Base-by-base conservation (phyloP, 352 stramenopile species). In the Hyaloperonospora arabidopsidis region DNA sequence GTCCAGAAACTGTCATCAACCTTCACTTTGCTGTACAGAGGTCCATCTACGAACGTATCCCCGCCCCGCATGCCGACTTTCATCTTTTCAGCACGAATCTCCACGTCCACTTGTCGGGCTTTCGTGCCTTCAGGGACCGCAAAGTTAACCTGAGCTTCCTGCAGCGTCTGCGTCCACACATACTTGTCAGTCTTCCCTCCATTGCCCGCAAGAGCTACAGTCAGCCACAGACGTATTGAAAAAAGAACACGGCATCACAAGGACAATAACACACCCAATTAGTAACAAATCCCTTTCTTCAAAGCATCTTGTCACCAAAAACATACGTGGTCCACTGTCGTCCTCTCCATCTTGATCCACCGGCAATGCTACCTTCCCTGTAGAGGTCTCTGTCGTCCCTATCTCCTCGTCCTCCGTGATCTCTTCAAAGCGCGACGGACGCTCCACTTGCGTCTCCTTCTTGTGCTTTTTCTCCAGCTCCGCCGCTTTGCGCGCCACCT, bases 1-100 rank as follows among this genome's bases (percentile, higher is more conserved):
- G 96, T 99, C 97, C 97, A 99, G 65, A 98, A 98, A 63, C 89
- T 98, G 72, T 99, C 97, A 59, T 99, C 97, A 43, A 98, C 82
- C 56, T 98, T 97, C 23, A 99, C 86, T 34, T 87, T 74, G 55
- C 98, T 97, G 70, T 92, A 87, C 5, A 99, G 73, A 14, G 71
- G 36, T n/a, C 89, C 97, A 66, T 99, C 76, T 18, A 97, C 75
- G 32, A 97, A 76, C 17, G 71, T 68, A 14, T 61, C 39, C 11
- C 68, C 70, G 17, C 70, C 70, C 47, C 94, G 96, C 17, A 98
- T 51, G 17, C 73, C 86, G 10, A 97, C 89, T 58, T 89, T 93
- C 0, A 99, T 72, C 45, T 90, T 84, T 18, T 77, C 87, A 52
- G 95, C 91, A 5, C 66, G 75, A 52, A 99, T 98, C 17, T 89